phyloP scores from a whole-genome alignment of 2,329 filamentous ascomycete species.

The Fusarium albosuccineum region DNA sequence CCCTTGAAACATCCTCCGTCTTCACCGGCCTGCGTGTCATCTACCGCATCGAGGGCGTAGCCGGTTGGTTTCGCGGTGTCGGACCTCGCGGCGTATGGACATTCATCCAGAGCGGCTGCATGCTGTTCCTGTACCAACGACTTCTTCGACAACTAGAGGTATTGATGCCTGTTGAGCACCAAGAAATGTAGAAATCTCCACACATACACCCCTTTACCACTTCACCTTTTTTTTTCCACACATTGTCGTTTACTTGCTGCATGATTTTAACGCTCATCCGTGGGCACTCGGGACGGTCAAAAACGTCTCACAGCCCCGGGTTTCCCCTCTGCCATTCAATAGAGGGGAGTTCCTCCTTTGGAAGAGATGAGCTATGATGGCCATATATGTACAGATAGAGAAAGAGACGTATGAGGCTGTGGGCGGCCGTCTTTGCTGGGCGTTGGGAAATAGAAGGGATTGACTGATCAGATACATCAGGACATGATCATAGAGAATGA shows the following conservation, averaged over 20 bases:
- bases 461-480: conserved; percentile 40
- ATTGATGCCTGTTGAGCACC: conserved; percentile 52
- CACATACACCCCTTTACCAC: conserved; percentile 20
- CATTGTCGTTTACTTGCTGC: conserved; percentile 33
- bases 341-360: conserved; percentile 28
- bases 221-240: conserved; percentile 24
- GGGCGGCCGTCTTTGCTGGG: conserved; percentile 45
- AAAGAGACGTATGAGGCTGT: conserved; percentile 35
- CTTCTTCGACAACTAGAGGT: conserved; percentile 81
- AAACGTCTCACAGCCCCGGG: conserved; percentile 11
- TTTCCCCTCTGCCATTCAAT: conserved; percentile 27
- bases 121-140: conserved; percentile 95
- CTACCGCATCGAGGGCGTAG: conserved; percentile 88
- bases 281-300: conserved; percentile 17
- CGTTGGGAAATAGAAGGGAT: conserved; percentile 49
- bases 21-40: conserved; percentile 86
- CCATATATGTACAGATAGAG: conserved; percentile 47
- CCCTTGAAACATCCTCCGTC: conserved; percentile 90
- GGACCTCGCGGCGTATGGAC: conserved; percentile 96
- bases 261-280: conserved; percentile 32
- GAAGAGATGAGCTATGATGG: conserved; percentile 40
- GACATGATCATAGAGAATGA: conserved; percentile 46
- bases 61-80: conserved; percentile 94
- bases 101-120: conserved; percentile 94
- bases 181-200: conserved; percentile 44